Base-by-base conservation (phyloP, 2,329 filamentous ascomycete species). In the Didymella lethalis region DNA sequence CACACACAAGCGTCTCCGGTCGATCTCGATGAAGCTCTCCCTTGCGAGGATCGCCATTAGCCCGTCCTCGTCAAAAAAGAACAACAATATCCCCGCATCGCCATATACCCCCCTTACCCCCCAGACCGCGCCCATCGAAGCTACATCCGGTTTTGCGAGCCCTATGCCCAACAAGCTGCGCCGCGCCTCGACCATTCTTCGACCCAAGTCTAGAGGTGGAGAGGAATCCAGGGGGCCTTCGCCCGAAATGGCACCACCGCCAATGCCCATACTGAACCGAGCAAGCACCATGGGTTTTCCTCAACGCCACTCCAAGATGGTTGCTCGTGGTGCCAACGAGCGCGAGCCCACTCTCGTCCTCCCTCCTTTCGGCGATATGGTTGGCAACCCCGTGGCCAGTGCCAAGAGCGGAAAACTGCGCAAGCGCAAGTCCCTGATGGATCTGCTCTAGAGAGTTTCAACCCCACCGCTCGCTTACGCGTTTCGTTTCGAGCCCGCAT, bases 381-480 rank as follows among this genome's bases (percentile, higher is more conserved):
- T 62, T 16, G 54, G 41, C n/a, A 63, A 69, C 34, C 26, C 59
- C 31, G 53, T 60, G 48, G 57, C 59, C 29, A 67, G 58, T 57
- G 51, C 69, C 47, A 76, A 73, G 59, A 63, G 64, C 44, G 67
- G 69, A 40, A 65, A 64, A 36, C 40, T 78, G 31, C 70, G 68
- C 41, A 77, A 77, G 67, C 67, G 75, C 44, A 77, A 75, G 61
- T 76, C 74, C 36, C 59, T 76, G 26, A 75, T 78, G 72, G 74
- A 75, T 50, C 65, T 77, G 48, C 67, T 75, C 45, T 70, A 66
- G 59, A 50, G 28, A 26, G 31, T 40, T 47, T 43, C 48, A 25
- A 48, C 58, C 32, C 45, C 48, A 40, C 38, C 57, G 62, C 48
- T 65, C 65, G 47, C 53, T 70, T 50, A 25, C 36, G 23, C 31